Conservation (phyloP, 2,329 filamentous ascomycete species). For the Pestalotiopsis fici region DNA sequence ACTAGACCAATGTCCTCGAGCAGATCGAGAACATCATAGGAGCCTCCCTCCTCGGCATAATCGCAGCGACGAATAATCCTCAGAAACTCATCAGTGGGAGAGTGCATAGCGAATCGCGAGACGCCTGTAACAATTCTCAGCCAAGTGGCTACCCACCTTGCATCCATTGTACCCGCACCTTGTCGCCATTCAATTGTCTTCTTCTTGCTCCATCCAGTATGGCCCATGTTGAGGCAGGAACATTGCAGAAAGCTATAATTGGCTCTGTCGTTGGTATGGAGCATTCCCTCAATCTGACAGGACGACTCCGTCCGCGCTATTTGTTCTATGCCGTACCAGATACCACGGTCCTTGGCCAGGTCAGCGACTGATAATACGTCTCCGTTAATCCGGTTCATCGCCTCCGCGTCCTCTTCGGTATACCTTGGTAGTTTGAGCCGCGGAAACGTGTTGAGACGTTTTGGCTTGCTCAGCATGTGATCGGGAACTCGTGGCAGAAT, state of each 20-base stretch:
- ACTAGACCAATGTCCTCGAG: conserved; percentile 22
- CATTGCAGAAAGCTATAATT: conserved; percentile 3
- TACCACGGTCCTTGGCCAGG: neutral
- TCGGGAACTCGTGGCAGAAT: neutral
- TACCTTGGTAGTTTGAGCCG: neutral
- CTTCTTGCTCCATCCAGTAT: neutral
- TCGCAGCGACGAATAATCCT: conserved; percentile 19
- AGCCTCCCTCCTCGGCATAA: conserved; percentile 42
- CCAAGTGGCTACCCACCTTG: conserved; percentile 20
- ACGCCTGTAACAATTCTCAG: conserved; percentile 22
- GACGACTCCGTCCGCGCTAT: neutral
- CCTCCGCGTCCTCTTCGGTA: neutral
- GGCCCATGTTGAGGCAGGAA: neutral
- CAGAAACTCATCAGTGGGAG: conserved; percentile 15
- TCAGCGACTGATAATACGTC: neutral
- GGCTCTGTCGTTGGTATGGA: neutral
- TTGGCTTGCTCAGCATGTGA: neutral
- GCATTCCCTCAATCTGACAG: neutral
- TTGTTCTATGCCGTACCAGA: neutral
- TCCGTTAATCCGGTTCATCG: neutral
- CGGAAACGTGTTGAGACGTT: neutral
- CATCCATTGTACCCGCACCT: conserved; percentile 14
- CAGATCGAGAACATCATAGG: conserved; percentile 26
- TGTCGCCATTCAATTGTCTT: conserved; percentile 24
- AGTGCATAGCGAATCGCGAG: conserved; percentile 20